A percentile compares a stretch with the other conserved stretches of the same genome.
phyloP scores from a whole-genome alignment of 345 rosid species.

The Eucalyptus erythrocorys region DNA sequence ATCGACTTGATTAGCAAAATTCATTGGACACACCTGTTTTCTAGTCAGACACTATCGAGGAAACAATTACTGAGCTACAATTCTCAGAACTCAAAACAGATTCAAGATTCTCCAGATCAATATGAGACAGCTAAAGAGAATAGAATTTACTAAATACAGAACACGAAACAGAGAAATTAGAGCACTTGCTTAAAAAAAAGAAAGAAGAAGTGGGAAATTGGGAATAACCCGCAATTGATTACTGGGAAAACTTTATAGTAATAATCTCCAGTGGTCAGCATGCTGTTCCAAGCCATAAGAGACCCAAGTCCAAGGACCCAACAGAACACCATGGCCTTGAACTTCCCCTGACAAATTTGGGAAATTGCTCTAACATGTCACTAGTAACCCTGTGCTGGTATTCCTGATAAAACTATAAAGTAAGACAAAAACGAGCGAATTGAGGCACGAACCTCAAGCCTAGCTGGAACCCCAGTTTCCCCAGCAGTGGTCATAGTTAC shows the following conservation, averaged over 20 bases:
- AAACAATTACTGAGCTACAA: background rate
- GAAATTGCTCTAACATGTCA: background rate
- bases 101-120: background rate
- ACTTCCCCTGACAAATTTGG: constrained; percentile 40
- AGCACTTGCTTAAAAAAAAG: background rate
- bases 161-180: background rate
- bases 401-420: background rate
- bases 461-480: constrained; percentile 4
- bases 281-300: constrained; percentile 74
- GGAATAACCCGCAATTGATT: background rate
- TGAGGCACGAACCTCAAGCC: constrained; percentile 21
- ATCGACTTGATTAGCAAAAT: background rate
- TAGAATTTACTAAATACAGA: background rate
- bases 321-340: constrained; percentile 46
- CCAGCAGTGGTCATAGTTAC: background rate
- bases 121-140: background rate
- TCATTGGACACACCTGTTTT: background rate
- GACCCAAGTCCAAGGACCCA: constrained; percentile 81
- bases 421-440: background rate
- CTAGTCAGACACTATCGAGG: background rate
- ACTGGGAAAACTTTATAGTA: constrained; percentile 60
- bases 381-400: background rate
- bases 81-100: background rate
- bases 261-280: constrained; percentile 77
- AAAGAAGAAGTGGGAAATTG: background rate